These are phyloP conservation scores for Dissoconium aciculare DNA, from an alignment of 2,329 filamentous ascomycete species.

Conservation along the genomic window DNA sequence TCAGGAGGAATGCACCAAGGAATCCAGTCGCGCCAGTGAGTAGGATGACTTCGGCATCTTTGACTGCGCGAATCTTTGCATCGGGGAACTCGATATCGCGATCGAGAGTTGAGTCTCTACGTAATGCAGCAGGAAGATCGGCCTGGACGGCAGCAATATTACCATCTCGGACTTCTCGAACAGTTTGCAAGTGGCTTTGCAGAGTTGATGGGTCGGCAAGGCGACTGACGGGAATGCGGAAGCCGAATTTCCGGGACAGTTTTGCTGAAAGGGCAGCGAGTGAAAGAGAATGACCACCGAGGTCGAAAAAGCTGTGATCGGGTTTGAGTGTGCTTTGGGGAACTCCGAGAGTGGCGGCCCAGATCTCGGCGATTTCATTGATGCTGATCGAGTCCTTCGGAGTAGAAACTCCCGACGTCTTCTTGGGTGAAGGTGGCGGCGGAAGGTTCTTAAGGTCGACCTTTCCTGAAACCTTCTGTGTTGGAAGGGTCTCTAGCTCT, in stretches of 20 bases:
- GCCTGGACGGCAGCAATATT: slow-evolving; percentile 61
- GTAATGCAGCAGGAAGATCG: slow-evolving; percentile 54
- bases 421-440: slow-evolving; percentile 41
- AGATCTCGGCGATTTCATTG: slow-evolving; percentile 53
- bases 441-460: slow-evolving; percentile 59
- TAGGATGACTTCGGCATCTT: slow-evolving; percentile 52
- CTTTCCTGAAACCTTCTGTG: slow-evolving; percentile 66
- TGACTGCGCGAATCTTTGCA: slow-evolving; percentile 42
- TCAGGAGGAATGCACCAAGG: slow-evolving; percentile 58
- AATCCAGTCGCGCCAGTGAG: slow-evolving; percentile 65
- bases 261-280: slow-evolving; percentile 64
- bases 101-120: slow-evolving; percentile 51
- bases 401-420: slow-evolving; percentile 5
- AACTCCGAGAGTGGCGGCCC: slow-evolving; percentile 57
- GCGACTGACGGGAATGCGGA: slow-evolving; percentile 54
- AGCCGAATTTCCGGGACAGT: slow-evolving; percentile 54
- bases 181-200: slow-evolving; percentile 54
- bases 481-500: slow-evolving; percentile 54
- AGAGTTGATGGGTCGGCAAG: slow-evolving; percentile 59
- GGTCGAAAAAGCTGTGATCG: slow-evolving; percentile 66
- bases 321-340: slow-evolving; percentile 46
- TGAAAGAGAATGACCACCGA: slow-evolving; percentile 63
- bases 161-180: slow-evolving; percentile 56
- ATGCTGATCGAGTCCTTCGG: slow-evolving; percentile 49
- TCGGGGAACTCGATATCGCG: slow-evolving; percentile 47